phyloP scores from a whole-genome alignment of 345 rosid genomes.

The Eucalyptus lansdowneana region DNA sequence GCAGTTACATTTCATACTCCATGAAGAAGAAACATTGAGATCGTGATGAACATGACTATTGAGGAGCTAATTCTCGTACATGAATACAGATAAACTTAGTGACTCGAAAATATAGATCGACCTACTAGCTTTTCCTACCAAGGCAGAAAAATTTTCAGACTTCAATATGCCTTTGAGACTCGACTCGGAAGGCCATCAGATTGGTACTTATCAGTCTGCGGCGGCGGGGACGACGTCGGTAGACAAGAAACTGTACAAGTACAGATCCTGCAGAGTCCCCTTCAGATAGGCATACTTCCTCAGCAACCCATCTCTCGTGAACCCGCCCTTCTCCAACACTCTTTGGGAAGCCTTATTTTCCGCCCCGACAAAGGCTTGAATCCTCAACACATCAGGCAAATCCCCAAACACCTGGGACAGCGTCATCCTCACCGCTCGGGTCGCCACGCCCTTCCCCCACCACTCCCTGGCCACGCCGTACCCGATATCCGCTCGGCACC shows the following conservation, averaged over 20 bases:
- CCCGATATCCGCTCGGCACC: constrained; percentile 20
- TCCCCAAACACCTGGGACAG: constrained; percentile 19
- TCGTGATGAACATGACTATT: not conserved
- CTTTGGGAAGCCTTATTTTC: constrained; percentile 29
- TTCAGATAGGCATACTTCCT: constrained; percentile 26
- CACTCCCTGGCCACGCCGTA: constrained; percentile 19
- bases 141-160: not conserved
- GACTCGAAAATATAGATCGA: not conserved
- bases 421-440: constrained; percentile 27
- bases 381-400: constrained; percentile 19
- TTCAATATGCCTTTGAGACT: not conserved
- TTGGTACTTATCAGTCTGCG: not conserved
- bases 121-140: not conserved
- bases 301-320: constrained; percentile 25
- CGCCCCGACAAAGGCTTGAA: constrained; percentile 28
- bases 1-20: not conserved
- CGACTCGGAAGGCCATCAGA: not conserved
- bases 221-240: not conserved
- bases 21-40: not conserved
- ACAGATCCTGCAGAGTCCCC: constrained; percentile 15
- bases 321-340: constrained; percentile 37
- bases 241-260: constrained; percentile 19
- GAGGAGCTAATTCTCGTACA: not conserved
- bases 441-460: constrained; percentile 42
- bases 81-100: not conserved